Evolutionary conservation across 1,284 basidiomycete genomes (phyloP).

Genomic region (Malassezia sympodialis): DNA sequence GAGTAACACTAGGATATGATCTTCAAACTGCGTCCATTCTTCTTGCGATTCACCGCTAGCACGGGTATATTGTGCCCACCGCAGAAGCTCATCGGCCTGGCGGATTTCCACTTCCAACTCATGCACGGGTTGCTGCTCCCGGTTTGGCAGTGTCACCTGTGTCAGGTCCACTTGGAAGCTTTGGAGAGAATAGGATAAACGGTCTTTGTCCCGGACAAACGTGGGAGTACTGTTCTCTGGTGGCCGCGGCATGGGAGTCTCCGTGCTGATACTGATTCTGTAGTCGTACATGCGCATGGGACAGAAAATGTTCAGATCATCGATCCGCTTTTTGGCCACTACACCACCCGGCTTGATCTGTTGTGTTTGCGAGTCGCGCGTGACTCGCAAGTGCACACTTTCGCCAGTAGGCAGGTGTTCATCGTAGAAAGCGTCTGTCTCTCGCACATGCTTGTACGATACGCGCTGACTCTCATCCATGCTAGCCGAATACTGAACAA

Average conservation of each 20-base stretch:
- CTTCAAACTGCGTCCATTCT: slow-evolving; percentile 40
- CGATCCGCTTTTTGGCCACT: slow-evolving; percentile 70
- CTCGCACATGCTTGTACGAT: slow-evolving; percentile 65
- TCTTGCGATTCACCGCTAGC: slow-evolving; percentile 12
- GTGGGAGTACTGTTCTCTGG: slow-evolving; percentile 19
- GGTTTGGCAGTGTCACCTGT: slow-evolving; percentile 58
- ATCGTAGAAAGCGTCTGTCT: slow-evolving; percentile 71
- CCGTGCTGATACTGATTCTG: slow-evolving; percentile 78
- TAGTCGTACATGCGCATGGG: slow-evolving; percentile 78
- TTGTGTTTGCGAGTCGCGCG: slow-evolving; percentile 65
- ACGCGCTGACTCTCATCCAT: slow-evolving; percentile 55
- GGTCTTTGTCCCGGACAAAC: slow-evolving; percentile 65
- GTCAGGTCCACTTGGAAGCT: slow-evolving; percentile 86
- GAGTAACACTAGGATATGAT: slow-evolving; percentile 36
- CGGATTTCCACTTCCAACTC: slow-evolving; percentile 57
- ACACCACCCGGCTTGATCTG: slow-evolving; percentile 51
- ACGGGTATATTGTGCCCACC: slow-evolving; percentile 37
- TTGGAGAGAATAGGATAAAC: slow-evolving; percentile 84
- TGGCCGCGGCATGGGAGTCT: slow-evolving; percentile 51
- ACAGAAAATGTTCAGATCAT: slow-evolving; percentile 73
- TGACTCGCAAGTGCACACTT: slow-evolving; percentile 65
- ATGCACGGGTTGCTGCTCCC: slow-evolving; percentile 46
- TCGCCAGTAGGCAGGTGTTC: slow-evolving; percentile 18
- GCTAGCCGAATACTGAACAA: slow-evolving; percentile 53
- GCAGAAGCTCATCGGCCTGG: slow-evolving; percentile 51